Evolutionary conservation across 192 early-diverging fungal species (phyloP).

Genomic region (Oehlia diaphana): DNA sequence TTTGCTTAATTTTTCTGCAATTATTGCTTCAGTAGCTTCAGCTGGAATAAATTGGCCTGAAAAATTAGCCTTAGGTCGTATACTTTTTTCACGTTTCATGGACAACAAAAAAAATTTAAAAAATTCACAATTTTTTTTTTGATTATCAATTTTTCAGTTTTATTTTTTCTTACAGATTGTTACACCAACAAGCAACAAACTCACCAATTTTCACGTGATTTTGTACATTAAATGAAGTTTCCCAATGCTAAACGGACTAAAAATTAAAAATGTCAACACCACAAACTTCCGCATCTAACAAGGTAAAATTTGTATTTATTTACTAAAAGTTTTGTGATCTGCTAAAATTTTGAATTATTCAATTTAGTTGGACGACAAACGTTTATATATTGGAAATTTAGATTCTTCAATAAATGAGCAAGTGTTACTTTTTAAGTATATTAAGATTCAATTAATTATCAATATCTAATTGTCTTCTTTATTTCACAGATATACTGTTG

Average conservation of each 20-base stretch:
- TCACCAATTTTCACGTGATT: too few relatives aligned
- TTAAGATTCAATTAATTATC: background rate
- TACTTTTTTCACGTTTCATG: background rate
- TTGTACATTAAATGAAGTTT: background rate
- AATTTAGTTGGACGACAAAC: constrained; percentile 41
- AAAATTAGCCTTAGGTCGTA: background rate
- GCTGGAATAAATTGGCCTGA: background rate
- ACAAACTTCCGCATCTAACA: background rate
- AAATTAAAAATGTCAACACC: background rate
- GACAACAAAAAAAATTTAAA: background rate
- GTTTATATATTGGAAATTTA: constrained; percentile 72
- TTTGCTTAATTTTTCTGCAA: background rate
- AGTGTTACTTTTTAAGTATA: constrained; percentile 1
- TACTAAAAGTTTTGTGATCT: background rate
- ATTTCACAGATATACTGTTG: constrained; percentile 52
- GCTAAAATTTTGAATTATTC: background rate
- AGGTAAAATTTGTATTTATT: background rate
- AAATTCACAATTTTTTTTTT: background rate
- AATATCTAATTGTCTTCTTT: background rate
- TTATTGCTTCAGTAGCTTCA: background rate
- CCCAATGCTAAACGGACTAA: too few relatives aligned
- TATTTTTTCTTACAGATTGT: background rate
- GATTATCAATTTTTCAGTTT: background rate
- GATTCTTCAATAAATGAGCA: constrained; percentile 67
- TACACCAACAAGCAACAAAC: too few relatives aligned